These are phyloP conservation scores for Fraxinus quadrangulata DNA, from an alignment of 257 asterid genomes.

Conservation along the genomic window DNA sequence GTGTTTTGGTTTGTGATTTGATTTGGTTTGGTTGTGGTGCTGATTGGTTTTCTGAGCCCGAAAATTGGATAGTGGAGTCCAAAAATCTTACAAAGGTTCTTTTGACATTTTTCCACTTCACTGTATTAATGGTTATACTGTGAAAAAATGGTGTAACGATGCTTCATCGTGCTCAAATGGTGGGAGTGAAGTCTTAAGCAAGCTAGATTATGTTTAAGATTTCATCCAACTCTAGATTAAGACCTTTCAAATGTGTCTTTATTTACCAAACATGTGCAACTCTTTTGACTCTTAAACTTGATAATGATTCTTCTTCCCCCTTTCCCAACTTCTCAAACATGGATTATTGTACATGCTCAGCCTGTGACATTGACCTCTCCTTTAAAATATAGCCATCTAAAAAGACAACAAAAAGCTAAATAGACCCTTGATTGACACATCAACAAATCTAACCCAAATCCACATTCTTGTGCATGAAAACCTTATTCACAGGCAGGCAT, in stretches of 20 bases:
- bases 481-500: conserved; percentile 33
- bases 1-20: too few species aligned
- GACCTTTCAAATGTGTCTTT: conserved; percentile 48
- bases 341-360: conserved; percentile 59
- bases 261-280: conserved; percentile 61
- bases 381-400: conserved; percentile 41
- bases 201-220: too few species aligned
- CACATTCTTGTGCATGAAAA: conserved; percentile 40
- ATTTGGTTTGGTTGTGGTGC: too few species aligned
- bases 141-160: too few species aligned
- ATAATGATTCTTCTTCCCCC: conserved; percentile 24
- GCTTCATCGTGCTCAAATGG: too few species aligned
- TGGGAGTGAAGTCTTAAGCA: too few species aligned
- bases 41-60: too few species aligned
- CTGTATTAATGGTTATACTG: too few species aligned
- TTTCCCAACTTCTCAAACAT: conserved; percentile 33
- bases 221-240: too few species aligned
- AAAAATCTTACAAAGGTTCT: too few species aligned
- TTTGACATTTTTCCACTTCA: too few species aligned
- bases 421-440: conserved; percentile 70
- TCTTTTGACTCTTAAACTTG: conserved; percentile 40
- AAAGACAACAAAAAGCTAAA: conserved; percentile 27
- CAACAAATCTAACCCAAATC: conserved; percentile 15
- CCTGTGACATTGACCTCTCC: conserved; percentile 36
- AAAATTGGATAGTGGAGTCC: too few species aligned